These are phyloP conservation scores for Rhododendron ferrugineum DNA, from an alignment of 148 eudicot genomes.

Conservation along the genomic window DNA sequence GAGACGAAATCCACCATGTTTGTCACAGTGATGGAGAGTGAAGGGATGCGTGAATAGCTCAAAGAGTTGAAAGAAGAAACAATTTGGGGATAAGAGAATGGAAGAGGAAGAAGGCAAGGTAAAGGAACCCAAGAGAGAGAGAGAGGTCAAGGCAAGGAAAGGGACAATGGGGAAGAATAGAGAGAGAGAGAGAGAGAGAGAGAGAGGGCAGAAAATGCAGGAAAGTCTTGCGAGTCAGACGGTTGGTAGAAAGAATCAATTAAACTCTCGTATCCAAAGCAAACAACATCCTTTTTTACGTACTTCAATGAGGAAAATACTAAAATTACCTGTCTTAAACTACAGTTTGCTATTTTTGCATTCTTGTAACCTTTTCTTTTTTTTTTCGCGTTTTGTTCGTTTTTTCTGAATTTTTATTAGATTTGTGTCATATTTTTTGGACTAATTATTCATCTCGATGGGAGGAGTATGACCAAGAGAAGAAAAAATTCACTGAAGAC, in stretches of 20 bases:
- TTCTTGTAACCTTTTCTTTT: no score
- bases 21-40: background rate
- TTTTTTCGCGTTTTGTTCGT: no score
- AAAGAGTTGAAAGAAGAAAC: background rate
- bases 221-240: background rate
- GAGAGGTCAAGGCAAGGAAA: slow-evolving; percentile 13
- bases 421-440: no score
- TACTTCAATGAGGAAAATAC: background rate
- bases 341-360: no score
- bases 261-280: background rate
- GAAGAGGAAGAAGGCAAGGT: background rate
- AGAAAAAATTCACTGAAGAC: no score
- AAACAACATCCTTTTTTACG: background rate
- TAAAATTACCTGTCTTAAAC: no score
- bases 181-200: background rate
- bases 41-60: background rate
- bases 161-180: background rate
- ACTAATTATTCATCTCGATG: no score
- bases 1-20: slow-evolving; percentile 29
- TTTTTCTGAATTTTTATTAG: no score
- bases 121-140: slow-evolving; percentile 3
- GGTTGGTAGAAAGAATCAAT: slow-evolving; percentile 8
- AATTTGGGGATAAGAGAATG: background rate
- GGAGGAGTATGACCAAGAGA: no score
- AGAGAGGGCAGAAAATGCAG: background rate